Evolutionary conservation across 805 yeast species (phyloP), one percentile per base, ranked within the genome.

Genomic region (Candida peoriensis): DNA sequence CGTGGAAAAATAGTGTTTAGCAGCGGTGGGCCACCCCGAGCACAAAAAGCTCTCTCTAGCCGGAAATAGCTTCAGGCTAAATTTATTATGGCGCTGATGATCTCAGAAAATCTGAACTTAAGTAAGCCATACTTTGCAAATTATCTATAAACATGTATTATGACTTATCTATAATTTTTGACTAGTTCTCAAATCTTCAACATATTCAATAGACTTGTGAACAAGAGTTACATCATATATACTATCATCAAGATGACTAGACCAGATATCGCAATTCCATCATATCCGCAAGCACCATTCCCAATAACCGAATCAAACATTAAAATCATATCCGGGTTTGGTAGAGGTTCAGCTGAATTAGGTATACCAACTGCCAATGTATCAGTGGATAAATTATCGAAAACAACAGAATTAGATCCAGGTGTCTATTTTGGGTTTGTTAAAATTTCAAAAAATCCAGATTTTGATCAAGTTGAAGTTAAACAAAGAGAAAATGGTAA

Each of bases 321-420:
- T 11, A 63, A 64, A 20, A 70, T 84, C 19, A 68, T 79, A 14
- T 69, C 89, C 20, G 98, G 99, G 0, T 93, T 86, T 60, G 99
- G 98, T 6, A 72, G 99, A 36, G 99, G 99, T 0, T 86, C 97
- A 0, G 59, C 93, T 0, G 96, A 87, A 47, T 68, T 93, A 27
- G 97, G 97, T 0, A 82, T 88, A 28, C 98, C 98, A 3, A 93
- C 99, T 0, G 97, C 97, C 6, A 90, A 90, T 52, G 74, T 90
- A 5, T 82, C 86, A 2, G 72, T 84, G 4, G 66, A 63, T 3
- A 61, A 67, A 24, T 62, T 74, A 0, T 40, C 35, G 9, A 14
- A 57, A 4, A 56, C 59, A 5, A 49, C 74, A 25, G 38, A 48
- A 30, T 64, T 72, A 15, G 73, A 70, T 3, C 72, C 90, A 0